Evolutionary conservation across 345 rosid genomes (phyloP), one percentile per base, ranked within the genome.

Genomic region (Aquilaria malaccensis): DNA sequence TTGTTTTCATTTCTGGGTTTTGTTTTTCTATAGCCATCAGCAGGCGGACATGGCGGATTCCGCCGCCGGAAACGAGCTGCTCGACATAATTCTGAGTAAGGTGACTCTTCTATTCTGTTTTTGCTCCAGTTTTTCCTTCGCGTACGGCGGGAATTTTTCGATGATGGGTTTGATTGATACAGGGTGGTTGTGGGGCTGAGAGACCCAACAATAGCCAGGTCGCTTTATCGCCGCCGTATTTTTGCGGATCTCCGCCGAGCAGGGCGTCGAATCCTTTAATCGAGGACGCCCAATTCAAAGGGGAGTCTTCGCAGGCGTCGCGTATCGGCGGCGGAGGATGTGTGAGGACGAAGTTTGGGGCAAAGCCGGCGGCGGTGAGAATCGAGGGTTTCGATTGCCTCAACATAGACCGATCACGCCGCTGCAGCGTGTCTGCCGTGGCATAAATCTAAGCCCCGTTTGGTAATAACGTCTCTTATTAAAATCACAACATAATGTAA

Each of bases 401-500:
- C 22, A 22, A 22, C 22, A 59, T 85, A 67, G 83, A 87, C 63
- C 50, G 78, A 33, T 22, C 22, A 22, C 80, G 76, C 61, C 77
- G 71, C 71, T 79, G 89, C 63, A 81, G 91, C 76, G 81, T 89
- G 76, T 66, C 85, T 50, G 88, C 97, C 3, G 76, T 86, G 79
- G 95, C 91, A n/a, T 86, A 76, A 68, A 29, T 22, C 22, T 22
- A 22, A 22, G 22, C 22, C 0, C 22, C 22, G 22, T 22, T 22
- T 22, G 22, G 22, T 22, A 22, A 22, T 22, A 22, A 22, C 22
- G 22, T 22, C 22, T 0, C 22, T 22, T 22, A 22, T 22, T 22
- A 22, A 22, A 22, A 22, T 22, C 22, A 22, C 22, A 22, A 22
- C 22, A 22, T 22, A 22, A 22, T 22, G 0, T 22, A 22, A 22